Base-by-base conservation (phyloP, 176 grass and related monocot species). In the Aegilops sharonensis region DNA sequence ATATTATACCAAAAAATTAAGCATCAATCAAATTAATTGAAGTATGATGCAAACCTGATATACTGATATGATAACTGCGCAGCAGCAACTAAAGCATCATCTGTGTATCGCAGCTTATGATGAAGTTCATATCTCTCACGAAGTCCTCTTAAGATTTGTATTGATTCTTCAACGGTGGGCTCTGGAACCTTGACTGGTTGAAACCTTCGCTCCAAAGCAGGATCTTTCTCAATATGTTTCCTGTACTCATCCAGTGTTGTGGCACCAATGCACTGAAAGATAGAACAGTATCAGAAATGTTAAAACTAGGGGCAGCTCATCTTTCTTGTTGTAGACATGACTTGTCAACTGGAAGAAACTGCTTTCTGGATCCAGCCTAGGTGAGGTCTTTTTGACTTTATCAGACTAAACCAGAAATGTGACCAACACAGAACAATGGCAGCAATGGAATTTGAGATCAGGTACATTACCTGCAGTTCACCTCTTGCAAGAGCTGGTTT, bases 401-500 rank as follows among this genome's bases (percentile, higher is more conserved):
- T 83, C 56, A 29, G 47, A 82, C 65, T 31, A 9, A 82, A 86
- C 11, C 45, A 4, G 20, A 64, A 14, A 75, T 27, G 40, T 15
- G 32, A 73, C 34, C 31, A 81, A 81, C 23, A 70, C 23, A 68
- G 48, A 52, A 79, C 52, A 9, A 72, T 63, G 36, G 60, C 43
- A 83, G 43, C 47, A 59, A 21, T n/a, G 13, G 36, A 71, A 60
- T 80, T 56, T 32, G 42, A 81, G 87, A 42, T 72, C 45, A 62
- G 21, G 78, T 8, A 78, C 6, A 52, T 35, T 92, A 99, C 97
- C 94, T 99, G 97, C 20, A 99, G 81, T 95, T 99, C 97, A 88
- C 97, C 97, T 93, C 97, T 99, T 14, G 94, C 94, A 88, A 99
- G 97, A 88, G 97, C 94, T 86, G 97, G 97, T 75, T 99, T 99